These are phyloP conservation scores for Brasilioporus rufonigricans DNA, from an alignment of 768 basidiomycete species.

Conservation along the genomic window DNA sequence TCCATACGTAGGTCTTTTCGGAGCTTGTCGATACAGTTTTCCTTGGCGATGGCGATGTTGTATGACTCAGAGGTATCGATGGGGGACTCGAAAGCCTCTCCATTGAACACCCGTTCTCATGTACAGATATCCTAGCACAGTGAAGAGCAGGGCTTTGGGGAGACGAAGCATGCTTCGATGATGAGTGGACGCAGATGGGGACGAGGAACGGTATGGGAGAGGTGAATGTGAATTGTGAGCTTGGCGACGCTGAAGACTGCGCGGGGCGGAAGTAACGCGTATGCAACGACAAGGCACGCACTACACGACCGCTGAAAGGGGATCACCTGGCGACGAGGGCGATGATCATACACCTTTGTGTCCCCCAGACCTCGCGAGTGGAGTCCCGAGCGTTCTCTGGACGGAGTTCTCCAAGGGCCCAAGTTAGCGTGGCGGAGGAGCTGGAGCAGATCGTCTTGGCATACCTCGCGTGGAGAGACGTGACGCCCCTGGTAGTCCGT, in stretches of 20 bases:
- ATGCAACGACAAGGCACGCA: constrained; percentile 88
- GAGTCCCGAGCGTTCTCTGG: no score
- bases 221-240: constrained; percentile 44
- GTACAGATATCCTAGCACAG: constrained; percentile 93
- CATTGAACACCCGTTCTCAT: constrained; percentile 88
- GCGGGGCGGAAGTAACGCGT: constrained; percentile 78
- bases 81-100: constrained; percentile 83
- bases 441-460: no score
- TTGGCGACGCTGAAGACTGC: constrained; percentile 61
- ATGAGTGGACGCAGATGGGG: constrained; percentile 45
- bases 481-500: no score
- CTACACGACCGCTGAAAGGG: constrained; percentile 83
- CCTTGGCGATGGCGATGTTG: constrained; percentile 47
- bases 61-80: constrained; percentile 57
- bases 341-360: no score
- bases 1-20: constrained; percentile 97
- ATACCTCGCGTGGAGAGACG: no score
- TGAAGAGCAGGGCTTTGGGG: constrained; percentile 75
- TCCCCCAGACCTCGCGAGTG: no score
- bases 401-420: no score
- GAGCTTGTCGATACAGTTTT: constrained; percentile 73
- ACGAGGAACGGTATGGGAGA: constrained; percentile 43
- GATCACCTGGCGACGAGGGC: constrained; percentile 1
- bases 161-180: constrained; percentile 55
- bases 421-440: no score